These are phyloP conservation scores for Cicer cuneatum DNA, from an alignment of 306 rosid species.

Conservation along the genomic window DNA sequence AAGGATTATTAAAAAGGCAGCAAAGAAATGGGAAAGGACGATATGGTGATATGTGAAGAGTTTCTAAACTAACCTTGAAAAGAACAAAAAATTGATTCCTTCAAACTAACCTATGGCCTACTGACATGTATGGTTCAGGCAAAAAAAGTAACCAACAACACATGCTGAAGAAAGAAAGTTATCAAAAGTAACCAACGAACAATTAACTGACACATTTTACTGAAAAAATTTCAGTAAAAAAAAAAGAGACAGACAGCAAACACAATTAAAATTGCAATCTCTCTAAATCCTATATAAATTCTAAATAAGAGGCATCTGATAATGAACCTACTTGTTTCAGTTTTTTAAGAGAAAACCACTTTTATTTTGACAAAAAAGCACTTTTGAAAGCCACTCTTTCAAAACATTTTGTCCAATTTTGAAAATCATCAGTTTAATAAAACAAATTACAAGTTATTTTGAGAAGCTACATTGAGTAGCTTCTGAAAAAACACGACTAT, in stretches of 20 bases:
- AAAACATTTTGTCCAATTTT: neutral
- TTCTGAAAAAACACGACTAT: neutral
- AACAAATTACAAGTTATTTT: neutral
- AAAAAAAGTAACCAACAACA: neutral
- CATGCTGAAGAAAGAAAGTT: neutral
- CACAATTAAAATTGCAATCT: conserved; percentile 2
- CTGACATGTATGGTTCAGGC: neutral
- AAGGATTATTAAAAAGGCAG: conserved; percentile 27
- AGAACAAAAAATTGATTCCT: neutral
- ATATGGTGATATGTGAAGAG: neutral
- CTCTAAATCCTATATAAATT: neutral
- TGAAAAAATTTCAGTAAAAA: neutral
- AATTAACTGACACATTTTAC: neutral
- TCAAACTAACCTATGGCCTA: neutral
- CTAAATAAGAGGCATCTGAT: conserved; percentile 14
- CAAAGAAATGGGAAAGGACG: conserved; percentile 8
- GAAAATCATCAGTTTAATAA: neutral
- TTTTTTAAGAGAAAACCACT: neutral
- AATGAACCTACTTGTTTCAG: neutral
- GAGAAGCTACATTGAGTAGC: neutral
- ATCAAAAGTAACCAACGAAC: conserved; percentile 19
- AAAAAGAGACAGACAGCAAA: neutral
- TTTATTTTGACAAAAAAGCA: neutral
- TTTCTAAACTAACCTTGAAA: conserved; percentile 14
- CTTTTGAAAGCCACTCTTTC: neutral